Base-by-base conservation (phyloP, 2,329 filamentous ascomycete genomes). In the Exophiala sp. region DNA sequence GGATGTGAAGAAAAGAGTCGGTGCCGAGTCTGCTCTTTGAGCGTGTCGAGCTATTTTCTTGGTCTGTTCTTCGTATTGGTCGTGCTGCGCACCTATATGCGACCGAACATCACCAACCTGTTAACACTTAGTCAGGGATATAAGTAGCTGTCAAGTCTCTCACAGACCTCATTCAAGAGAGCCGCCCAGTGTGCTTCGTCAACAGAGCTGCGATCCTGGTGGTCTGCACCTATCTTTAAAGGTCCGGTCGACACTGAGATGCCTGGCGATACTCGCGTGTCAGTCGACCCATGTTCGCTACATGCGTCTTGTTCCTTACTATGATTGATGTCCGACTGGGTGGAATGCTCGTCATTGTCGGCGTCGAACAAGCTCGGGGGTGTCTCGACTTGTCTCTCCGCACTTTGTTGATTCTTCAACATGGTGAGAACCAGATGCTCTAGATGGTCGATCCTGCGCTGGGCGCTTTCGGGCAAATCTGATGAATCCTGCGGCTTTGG, bases 401-500 rank as follows among this genome's bases (percentile, higher is more conserved):
- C 78, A 60, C 81, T 77, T 16, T 78, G 80, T 53, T 89, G 89
- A 69, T 88, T 91, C 67, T 91, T 92, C 91, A 96, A 96, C 67
- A 97, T 72, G 21, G 89, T 94, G 60, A 96, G 74, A 57, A 96
- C 91, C 68, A 97, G 76, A 63, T 88, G 88, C 79, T 97, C 92
- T 63, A 97, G 79, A 65, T 91, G 84, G 75, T 96, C 91, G 74
- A 97, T 96, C 70, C 92, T 87, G 67, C 94, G 94, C 75, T 96
- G 92, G 91, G 96, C 96, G 72, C 96, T 91, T 78, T 95, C 91
- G 46, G 91, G 89, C 63, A 80, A 77, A 16, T 48, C 44, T 73
- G 82, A 73, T 34, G 45, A 43, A 14, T 36, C 33, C 20, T 73
- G 63, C 46, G 73, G 62, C 5, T 65, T 62, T 53, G 71, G 84